Percentiles rank a stretch among this genome's conserved stretches.
Conservation (phyloP, 306 rosid genomes). For the Fragaria ananassa region DNA sequence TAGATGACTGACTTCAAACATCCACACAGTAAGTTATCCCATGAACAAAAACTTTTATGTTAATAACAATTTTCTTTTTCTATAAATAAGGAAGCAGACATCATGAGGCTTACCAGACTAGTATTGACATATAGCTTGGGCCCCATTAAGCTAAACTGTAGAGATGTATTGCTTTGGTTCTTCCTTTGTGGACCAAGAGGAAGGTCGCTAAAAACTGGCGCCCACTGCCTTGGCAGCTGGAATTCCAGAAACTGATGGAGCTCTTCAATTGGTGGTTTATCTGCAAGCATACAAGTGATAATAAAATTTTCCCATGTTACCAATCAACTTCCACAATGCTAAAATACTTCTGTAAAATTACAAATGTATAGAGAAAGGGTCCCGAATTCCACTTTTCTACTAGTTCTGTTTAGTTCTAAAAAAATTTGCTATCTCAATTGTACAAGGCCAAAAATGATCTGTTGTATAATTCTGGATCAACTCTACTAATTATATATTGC, state of each 20-base stretch:
- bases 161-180: conserved; percentile 64
- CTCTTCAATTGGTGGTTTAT: conserved; percentile 91
- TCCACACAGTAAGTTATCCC: background rate
- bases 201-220: conserved; percentile 94
- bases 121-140: conserved; percentile 90
- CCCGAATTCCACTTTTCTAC: background rate
- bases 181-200: conserved; percentile 97
- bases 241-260: conserved; percentile 98
- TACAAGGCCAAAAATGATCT: background rate
- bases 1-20: too few species aligned
- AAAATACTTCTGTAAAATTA: background rate
- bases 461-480: background rate
- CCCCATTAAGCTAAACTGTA: conserved; percentile 94
- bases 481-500: background rate
- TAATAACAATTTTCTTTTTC: background rate
- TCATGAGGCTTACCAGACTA: conserved; percentile 45
- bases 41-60: conserved; percentile 10
- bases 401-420: background rate
- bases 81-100: background rate
- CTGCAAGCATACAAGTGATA: conserved; percentile 43
- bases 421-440: background rate
- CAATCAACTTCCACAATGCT: background rate
- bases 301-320: conserved; percentile 13
- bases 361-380: background rate
- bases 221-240: conserved; percentile 99